phyloP scores from a whole-genome alignment of 441 rosid species.

The Hypseocharis bilobata region DNA sequence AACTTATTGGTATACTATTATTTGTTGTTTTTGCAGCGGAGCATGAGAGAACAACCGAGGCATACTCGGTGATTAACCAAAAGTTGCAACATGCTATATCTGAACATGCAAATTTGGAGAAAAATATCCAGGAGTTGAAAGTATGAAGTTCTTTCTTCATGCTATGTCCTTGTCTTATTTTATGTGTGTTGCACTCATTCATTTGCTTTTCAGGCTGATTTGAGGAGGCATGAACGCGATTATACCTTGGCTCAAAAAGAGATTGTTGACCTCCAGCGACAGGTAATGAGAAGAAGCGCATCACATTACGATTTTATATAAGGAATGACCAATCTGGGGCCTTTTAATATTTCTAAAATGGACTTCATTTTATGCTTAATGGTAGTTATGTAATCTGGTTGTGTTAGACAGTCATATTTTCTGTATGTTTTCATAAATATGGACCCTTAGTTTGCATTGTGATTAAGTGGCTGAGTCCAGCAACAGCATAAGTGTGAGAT shows the following conservation, averaged over 20 bases:
- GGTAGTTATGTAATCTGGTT: background rate
- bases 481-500: too few relatives aligned
- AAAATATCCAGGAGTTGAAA: conserved; percentile 62
- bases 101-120: conserved; percentile 69
- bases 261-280: conserved; percentile 6
- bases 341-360: background rate
- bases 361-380: background rate
- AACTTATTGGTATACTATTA: conserved; percentile 12
- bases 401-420: background rate
- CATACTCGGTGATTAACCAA: conserved; percentile 64
- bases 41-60: conserved; percentile 78
- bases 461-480: background rate
- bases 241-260: conserved; percentile 4
- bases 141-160: conserved; percentile 23
- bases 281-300: conserved; percentile 5
- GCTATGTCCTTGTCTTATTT: background rate
- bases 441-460: background rate
- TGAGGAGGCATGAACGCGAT: conserved; percentile 33
- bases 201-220: conserved; percentile 42
- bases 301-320: background rate
- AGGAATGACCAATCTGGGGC: too few relatives aligned
- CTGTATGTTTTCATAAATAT: background rate
- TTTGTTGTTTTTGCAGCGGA: conserved; percentile 52
- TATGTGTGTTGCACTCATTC: conserved; percentile 11
- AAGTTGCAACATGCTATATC: conserved; percentile 65